Evolutionary conservation across 139 green algal species (phyloP), one percentile per base, ranked within the genome.

Genomic region (Trebouxia sp.): DNA sequence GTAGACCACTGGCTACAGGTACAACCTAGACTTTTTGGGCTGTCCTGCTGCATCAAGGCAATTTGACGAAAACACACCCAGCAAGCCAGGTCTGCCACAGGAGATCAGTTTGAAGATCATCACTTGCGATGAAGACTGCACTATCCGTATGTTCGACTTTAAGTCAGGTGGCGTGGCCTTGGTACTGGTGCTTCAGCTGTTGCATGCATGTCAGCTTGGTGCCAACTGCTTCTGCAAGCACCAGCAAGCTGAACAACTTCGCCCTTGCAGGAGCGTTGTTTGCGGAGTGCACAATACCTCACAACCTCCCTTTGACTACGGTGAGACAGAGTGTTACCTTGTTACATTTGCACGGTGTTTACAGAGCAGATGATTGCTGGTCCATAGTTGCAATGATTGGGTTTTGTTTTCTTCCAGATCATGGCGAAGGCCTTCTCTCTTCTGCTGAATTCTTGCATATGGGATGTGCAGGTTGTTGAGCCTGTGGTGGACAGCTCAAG

Each of bases 1-100:
- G 88, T 94, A 0, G 87, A 94, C 55, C 89, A 91, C 14, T 95
- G 91, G 91, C 69, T 95, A 12, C 83, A 89, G 86, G 86, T 88
- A 58, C 41, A 15, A n/a, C n/a, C n/a, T n/a, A n/a, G n/a, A n/a
- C n/a, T n/a, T n/a, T n/a, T n/a, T n/a, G n/a, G n/a, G n/a, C n/a
- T n/a, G n/a, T n/a, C n/a, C n/a, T n/a, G n/a, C n/a, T n/a, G n/a
- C n/a, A n/a, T n/a, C n/a, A n/a, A n/a, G n/a, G n/a, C n/a, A n/a
- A n/a, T n/a, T n/a, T n/a, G n/a, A n/a, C n/a, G n/a, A n/a, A n/a
- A n/a, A n/a, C n/a, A n/a, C n/a, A n/a, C n/a, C n/a, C n/a, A n/a
- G n/a, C n/a, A n/a, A n/a, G n/a, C n/a, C n/a, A n/a, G n/a, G n/a
- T n/a, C n/a, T 74, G 42, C 5, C 15, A n/a, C 82, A 86, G 45